phyloP scores from a whole-genome alignment of 805 yeast genomes.

The Myxozyma mucilagina region DNA sequence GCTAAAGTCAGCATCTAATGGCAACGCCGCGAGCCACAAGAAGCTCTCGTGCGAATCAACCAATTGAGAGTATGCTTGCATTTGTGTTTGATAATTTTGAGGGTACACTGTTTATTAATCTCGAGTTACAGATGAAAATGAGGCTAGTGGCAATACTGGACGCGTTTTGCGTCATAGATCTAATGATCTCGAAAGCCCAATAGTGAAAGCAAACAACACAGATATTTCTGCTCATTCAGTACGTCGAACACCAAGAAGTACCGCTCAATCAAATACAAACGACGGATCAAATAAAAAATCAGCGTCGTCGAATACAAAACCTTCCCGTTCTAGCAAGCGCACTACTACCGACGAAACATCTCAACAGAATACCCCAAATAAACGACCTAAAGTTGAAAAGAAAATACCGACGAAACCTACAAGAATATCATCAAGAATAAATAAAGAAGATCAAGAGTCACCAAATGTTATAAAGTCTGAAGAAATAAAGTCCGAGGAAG shows the following conservation, averaged over 20 bases:
- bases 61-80: background rate
- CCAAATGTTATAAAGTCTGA: background rate
- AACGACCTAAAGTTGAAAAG: background rate
- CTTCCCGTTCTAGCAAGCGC: background rate
- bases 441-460: background rate
- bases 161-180: slow-evolving; percentile 1
- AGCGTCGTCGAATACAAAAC: background rate
- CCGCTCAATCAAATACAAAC: background rate
- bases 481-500: background rate
- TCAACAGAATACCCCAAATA: background rate
- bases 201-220: background rate
- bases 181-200: background rate
- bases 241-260: too few relatives aligned
- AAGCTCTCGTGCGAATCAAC: slow-evolving; percentile 1
- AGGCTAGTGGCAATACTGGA: background rate
- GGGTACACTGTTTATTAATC: background rate
- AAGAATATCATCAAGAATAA: slow-evolving; percentile 2
- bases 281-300: background rate
- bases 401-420: background rate
- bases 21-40: slow-evolving; percentile 24
- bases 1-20: slow-evolving; percentile 9
- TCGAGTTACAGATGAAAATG: slow-evolving; percentile 1
- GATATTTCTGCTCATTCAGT: background rate
- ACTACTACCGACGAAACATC: background rate
- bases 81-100: background rate